phyloP scores from a whole-genome alignment of 2,329 filamentous ascomycete species.

The Cladorrhinum sp. region DNA sequence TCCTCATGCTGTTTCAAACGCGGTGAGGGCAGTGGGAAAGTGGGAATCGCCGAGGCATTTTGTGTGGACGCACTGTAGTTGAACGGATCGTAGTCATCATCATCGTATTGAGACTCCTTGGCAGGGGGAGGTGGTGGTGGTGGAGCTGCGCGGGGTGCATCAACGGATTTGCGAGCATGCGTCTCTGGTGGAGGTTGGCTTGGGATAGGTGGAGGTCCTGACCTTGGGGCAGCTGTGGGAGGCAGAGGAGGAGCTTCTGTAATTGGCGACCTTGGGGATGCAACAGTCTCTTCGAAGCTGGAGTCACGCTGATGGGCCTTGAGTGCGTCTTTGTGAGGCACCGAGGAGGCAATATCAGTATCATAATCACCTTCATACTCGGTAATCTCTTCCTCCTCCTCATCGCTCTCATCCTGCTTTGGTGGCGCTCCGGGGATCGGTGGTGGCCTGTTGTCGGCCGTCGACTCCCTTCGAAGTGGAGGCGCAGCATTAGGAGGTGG shows the following conservation, averaged over 20 bases:
- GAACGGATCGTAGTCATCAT: conserved; percentile 70
- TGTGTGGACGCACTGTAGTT: conserved; percentile 45
- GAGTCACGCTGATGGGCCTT: conserved; percentile 76
- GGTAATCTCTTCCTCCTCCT: conserved; percentile 75
- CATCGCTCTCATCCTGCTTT: conserved; percentile 50
- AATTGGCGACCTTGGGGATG: conserved; percentile 55
- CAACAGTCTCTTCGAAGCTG: conserved; percentile 65
- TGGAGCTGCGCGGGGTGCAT: conserved; percentile 67
- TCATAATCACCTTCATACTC: conserved; percentile 98
- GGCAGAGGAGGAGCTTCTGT: conserved; percentile 41
- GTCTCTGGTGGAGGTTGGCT: conserved; percentile 51
- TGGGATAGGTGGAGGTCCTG: conserved; percentile 60
- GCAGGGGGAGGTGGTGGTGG: conserved; percentile 56
- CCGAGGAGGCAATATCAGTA: conserved; percentile 91
- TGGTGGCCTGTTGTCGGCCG: conserved; percentile 47
- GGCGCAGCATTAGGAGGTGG: conserved; percentile 58
- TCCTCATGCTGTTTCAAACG: conserved; percentile 45
- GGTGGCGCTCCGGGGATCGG: conserved; percentile 37
- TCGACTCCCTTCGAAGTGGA: conserved; percentile 52
- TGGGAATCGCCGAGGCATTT: conserved; percentile 26
- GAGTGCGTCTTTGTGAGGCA: conserved; percentile 88
- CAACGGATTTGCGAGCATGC: conserved; percentile 60
- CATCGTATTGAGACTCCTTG: conserved; percentile 43
- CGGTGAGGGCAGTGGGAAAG: conserved; percentile 34
- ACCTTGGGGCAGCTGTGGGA: conserved; percentile 52